Conservation (phyloP, 306 rosid species). For the Notholithocarpus densiflorus region DNA sequence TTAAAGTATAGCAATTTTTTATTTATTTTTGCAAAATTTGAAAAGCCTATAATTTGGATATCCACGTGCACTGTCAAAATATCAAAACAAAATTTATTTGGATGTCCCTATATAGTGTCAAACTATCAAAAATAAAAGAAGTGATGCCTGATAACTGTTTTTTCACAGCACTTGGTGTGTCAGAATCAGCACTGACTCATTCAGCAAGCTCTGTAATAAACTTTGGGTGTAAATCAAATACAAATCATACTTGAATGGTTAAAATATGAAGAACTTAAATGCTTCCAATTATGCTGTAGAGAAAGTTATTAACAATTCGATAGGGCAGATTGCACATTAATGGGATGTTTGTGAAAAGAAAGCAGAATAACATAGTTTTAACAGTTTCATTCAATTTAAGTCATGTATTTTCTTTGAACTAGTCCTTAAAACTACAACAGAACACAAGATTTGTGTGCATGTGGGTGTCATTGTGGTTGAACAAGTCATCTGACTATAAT, state of each 20-base stretch:
- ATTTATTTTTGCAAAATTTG: slow-evolving; percentile 1
- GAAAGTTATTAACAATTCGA: too few relatives aligned
- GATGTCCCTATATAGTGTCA: background rate
- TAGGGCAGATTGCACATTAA: too few relatives aligned
- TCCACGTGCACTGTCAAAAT: background rate
- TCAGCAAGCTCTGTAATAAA: background rate
- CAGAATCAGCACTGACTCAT: background rate
- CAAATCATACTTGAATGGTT: background rate
- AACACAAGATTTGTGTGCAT: too few relatives aligned
- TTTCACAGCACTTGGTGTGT: background rate
- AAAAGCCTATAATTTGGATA: background rate
- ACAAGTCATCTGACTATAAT: background rate
- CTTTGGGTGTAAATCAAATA: background rate
- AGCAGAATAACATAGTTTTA: too few relatives aligned
- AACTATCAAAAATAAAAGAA: background rate
- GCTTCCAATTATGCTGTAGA: too few relatives aligned
- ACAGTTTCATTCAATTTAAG: too few relatives aligned
- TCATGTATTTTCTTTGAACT: too few relatives aligned
- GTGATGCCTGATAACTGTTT: background rate
- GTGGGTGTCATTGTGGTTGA: background rate
- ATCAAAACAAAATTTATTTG: background rate
- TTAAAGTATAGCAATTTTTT: background rate
- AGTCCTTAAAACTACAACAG: too few relatives aligned
- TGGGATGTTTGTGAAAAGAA: too few relatives aligned
- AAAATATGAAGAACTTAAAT: background rate